A percentile compares a stretch with the other conserved stretches of the same genome.
These are phyloP conservation scores for Phyllostachys edulis DNA, from an alignment of 176 grass and related monocot genomes.

Conservation along the genomic window DNA sequence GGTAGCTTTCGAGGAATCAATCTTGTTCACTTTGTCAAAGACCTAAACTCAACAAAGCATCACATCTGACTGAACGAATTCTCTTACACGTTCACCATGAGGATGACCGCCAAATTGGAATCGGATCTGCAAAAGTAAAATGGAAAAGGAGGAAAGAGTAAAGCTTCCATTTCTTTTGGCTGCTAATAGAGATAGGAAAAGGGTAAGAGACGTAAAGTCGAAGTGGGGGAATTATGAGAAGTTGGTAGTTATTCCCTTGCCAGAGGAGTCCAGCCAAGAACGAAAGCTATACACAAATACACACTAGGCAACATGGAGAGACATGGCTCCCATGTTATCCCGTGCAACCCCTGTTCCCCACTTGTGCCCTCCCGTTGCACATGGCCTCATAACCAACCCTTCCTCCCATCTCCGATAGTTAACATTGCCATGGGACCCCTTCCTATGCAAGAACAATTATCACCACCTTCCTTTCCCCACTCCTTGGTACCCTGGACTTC, in stretches of 20 bases:
- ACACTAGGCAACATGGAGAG: slow-evolving; percentile 68
- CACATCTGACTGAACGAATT: slow-evolving; percentile 1
- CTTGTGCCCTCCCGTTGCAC: slow-evolving; percentile 68
- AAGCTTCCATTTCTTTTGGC: slow-evolving; percentile 46
- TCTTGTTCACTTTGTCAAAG: slow-evolving; percentile 28
- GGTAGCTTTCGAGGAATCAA: slow-evolving; percentile 33
- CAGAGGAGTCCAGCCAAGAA: slow-evolving; percentile 70
- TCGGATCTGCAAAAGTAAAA: slow-evolving; percentile 44
- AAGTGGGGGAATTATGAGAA: slow-evolving; percentile 43
- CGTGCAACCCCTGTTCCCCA: slow-evolving; percentile 79
- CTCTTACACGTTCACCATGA: slow-evolving; percentile 11
- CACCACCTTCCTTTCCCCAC: slow-evolving; percentile 42
- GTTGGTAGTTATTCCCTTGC: slow-evolving; percentile 45
- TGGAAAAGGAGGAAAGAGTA: slow-evolving; percentile 28
- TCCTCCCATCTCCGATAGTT: slow-evolving; percentile 37
- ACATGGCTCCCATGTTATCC: slow-evolving; percentile 80
- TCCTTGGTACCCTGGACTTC: slow-evolving; percentile 35
- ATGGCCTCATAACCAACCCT: slow-evolving; percentile 62
- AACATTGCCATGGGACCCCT: slow-evolving; percentile 56
- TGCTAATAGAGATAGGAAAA: slow-evolving; percentile 41
- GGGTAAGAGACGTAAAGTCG: slow-evolving; percentile 44
- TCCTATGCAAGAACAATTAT: slow-evolving; percentile 40
- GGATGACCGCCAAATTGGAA: slow-evolving; percentile 29
- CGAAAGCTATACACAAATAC: slow-evolving; percentile 72
- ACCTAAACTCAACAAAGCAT: slow-evolving; percentile 31